Conservation (phyloP, 371 early-diverging fungal species). For the Batkoa obscura region DNA sequence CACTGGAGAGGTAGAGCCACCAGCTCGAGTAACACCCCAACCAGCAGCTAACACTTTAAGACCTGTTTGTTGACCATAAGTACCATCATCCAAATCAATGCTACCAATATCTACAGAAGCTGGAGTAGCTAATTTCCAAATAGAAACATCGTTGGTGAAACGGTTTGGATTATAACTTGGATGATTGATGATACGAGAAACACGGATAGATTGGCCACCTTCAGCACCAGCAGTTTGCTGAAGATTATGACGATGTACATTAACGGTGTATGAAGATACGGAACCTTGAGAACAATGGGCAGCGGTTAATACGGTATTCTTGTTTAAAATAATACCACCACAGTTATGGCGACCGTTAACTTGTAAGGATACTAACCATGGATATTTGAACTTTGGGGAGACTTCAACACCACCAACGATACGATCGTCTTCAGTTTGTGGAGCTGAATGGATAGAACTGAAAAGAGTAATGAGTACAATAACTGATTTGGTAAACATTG, state of each 20-base stretch:
- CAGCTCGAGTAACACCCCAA: conserved; percentile 1
- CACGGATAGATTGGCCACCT: not conserved
- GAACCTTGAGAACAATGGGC: conserved; percentile 3
- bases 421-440: not conserved
- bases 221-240: not conserved
- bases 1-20: not conserved
- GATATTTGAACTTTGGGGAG: not conserved
- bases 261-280: not conserved
- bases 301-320: not conserved
- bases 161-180: not conserved
- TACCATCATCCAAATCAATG: not conserved
- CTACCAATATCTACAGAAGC: not conserved
- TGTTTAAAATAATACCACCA: conserved; percentile 1
- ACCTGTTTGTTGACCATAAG: not conserved
- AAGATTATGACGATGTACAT: conserved; percentile 3
- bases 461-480: no score
- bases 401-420: conserved; percentile 6
- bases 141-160: not conserved
- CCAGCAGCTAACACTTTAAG: not conserved
- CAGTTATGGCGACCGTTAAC: not conserved
- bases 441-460: not conserved
- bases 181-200: not conserved
- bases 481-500: no score
- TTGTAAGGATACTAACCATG: not conserved
- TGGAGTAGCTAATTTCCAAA: not conserved